Base-by-base conservation (phyloP, 129 eudicot species). In the Chrysanthemum makinoi region DNA sequence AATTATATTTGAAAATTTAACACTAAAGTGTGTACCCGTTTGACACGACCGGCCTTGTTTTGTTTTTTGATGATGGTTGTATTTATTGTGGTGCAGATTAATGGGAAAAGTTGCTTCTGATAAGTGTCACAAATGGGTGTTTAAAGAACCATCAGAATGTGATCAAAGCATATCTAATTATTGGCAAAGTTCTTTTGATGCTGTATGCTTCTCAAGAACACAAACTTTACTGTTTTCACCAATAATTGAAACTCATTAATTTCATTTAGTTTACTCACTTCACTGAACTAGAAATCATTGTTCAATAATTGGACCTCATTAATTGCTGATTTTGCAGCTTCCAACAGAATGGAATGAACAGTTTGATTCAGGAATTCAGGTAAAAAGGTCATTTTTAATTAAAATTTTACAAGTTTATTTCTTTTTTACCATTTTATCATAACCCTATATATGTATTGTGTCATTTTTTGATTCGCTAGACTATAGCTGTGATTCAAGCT, bases 21-120 rank as follows among this genome's bases (percentile, higher is more conserved):
- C 46, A 39, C 46, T 8, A 39, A n/a, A 39, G 10, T 39, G 46
- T 10, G 7, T 39, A 39, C 46, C 10, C 10, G 46, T 8, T 39
- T 39, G 10, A 39, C 46, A 39, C 10, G 10, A 39, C n/a, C 46
- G 46, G 46, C 46, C 44, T 20, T 43, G 4, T 10, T n/a, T 74
- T 46, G 59, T 55, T 28, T 78, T 53, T 69, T 78, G 35, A 75
- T 78, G 26, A 49, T 78, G 62, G 68, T 74, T 73, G 68, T 72
- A 39, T 18, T 56, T 54, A 75, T 49, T 80, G 48, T 77, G 76
- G 58, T 3, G 3, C 5, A 3, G 3, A 30, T 30, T 30, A 30
- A 30, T 93, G 98, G 98, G 98, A 59, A 93, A 89, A 84, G 98
- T 93, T 78, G 98, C 98, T 80, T 93, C 98, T 76, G 98, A 93